Percentiles rank a stretch among this genome's conserved stretches.
These are phyloP conservation scores for Karstenula rhodostoma DNA, from an alignment of 2,329 filamentous ascomycete genomes.

Conservation along the genomic window DNA sequence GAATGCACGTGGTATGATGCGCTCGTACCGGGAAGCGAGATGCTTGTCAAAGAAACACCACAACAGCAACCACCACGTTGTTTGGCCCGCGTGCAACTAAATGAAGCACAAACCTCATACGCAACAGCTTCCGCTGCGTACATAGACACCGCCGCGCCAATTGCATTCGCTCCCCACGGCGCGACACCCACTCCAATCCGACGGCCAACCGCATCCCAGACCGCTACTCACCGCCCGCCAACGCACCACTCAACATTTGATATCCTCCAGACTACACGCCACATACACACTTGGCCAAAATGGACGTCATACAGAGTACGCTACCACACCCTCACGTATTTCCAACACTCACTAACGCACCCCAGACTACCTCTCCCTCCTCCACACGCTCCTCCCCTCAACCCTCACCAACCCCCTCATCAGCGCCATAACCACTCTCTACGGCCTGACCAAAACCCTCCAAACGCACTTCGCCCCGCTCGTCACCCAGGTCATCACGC, in stretches of 20 bases:
- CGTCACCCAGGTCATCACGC: slow-evolving; percentile 34
- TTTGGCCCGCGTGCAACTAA: background rate
- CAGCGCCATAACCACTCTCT: slow-evolving; percentile 36
- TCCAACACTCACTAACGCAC: slow-evolving; percentile 20
- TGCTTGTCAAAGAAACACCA: slow-evolving; percentile 14
- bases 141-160: background rate
- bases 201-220: background rate
- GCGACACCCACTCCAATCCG: background rate
- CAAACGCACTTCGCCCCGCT: slow-evolving; percentile 42
- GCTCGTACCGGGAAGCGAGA: slow-evolving; percentile 9
- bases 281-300: slow-evolving; percentile 21
- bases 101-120: background rate
- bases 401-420: slow-evolving; percentile 42
- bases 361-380: slow-evolving; percentile 44
- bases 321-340: background rate
- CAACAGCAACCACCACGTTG: slow-evolving; percentile 6
- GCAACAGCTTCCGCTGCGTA: background rate
- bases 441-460: slow-evolving; percentile 38
- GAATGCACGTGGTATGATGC: slow-evolving; percentile 3
- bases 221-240: background rate
- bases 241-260: background rate
- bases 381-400: slow-evolving; percentile 43
- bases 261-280: background rate
- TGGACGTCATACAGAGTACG: slow-evolving; percentile 43
- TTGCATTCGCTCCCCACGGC: background rate